Evolutionary conservation across 2,329 filamentous ascomycete genomes (phyloP).

Genomic region (Escovopsis sp.): DNA sequence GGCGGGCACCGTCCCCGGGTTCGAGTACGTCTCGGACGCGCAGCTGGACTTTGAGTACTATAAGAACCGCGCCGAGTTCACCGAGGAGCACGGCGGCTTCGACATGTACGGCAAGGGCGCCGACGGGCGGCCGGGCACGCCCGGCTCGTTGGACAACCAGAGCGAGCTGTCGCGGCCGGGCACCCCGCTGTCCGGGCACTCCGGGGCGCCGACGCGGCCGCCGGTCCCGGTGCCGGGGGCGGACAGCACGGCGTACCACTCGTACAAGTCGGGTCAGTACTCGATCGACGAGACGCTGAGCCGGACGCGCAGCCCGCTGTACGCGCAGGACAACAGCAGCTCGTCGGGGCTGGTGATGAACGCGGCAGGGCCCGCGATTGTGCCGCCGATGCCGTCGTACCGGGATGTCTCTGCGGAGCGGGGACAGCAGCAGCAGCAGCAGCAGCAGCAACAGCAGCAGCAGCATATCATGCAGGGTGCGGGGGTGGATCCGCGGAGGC

Average conservation of each 20-base stretch:
- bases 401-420: slow-evolving; percentile 12
- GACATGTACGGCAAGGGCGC: slow-evolving; percentile 44
- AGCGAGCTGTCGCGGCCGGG: slow-evolving; percentile 34
- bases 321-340: slow-evolving; percentile 36
- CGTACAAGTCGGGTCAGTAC: slow-evolving; percentile 11
- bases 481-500: not conserved
- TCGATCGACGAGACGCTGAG: slow-evolving; percentile 10
- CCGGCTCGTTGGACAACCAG: slow-evolving; percentile 33
- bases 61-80: slow-evolving; percentile 81
- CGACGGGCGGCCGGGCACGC: slow-evolving; percentile 47
- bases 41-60: slow-evolving; percentile 84
- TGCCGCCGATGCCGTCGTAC: slow-evolving; percentile 13
- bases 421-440: no score
- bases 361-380: slow-evolving; percentile 36
- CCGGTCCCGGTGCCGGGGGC: no score
- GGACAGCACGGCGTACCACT: slow-evolving; percentile 17
- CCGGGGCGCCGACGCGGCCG: slow-evolving; percentile 23
- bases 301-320: slow-evolving; percentile 31
- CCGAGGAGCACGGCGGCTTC: slow-evolving; percentile 70
- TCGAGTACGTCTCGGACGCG: slow-evolving; percentile 77
- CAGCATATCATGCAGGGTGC: slow-evolving; percentile 11
- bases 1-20: slow-evolving; percentile 43
- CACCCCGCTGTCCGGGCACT: slow-evolving; percentile 26
- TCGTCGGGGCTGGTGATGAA: slow-evolving; percentile 35
- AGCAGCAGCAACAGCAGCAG: no score